Conservation (phyloP, 2,329 filamentous ascomycete genomes). For the Hypomyces perniciosus region DNA sequence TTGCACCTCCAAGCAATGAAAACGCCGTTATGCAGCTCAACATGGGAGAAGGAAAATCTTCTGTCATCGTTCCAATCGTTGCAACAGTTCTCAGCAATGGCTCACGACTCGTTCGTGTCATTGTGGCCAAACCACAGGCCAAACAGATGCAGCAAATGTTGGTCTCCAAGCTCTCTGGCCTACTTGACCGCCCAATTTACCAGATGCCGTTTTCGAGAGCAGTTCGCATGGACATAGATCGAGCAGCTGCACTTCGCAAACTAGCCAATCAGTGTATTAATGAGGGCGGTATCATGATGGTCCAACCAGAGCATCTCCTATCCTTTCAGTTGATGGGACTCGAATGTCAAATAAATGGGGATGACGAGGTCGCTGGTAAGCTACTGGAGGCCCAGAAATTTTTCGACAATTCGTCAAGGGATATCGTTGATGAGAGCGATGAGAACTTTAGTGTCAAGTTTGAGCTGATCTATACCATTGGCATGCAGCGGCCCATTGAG, state of each 20-base stretch:
- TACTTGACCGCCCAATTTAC: constrained; percentile 49
- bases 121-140: constrained; percentile 56
- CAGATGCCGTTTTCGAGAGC: constrained; percentile 55
- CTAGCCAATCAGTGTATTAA: constrained; percentile 35
- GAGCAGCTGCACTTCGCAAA: constrained; percentile 19
- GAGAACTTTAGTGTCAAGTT: constrained; percentile 56
- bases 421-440: constrained; percentile 61
- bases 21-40: constrained; percentile 61
- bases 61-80: constrained; percentile 62
- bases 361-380: constrained; percentile 19
- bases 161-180: constrained; percentile 40
- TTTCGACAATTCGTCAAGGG: constrained; percentile 39
- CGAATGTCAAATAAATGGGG: constrained; percentile 36
- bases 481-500: constrained; percentile 44
- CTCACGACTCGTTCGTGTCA: constrained; percentile 45
- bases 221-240: constrained; percentile 25
- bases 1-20: constrained; percentile 24
- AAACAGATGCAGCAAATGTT: constrained; percentile 45
- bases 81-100: constrained; percentile 47
- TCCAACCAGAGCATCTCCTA: constrained; percentile 58
- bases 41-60: constrained; percentile 67
- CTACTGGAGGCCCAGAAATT: constrained; percentile 39
- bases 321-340: constrained; percentile 59
- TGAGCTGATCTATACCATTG: constrained; percentile 59
- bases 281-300: constrained; percentile 48